Evolutionary conservation across 2,329 filamentous ascomycete genomes (phyloP).

Genomic region (Aspergillus oerlinghausenensis): DNA sequence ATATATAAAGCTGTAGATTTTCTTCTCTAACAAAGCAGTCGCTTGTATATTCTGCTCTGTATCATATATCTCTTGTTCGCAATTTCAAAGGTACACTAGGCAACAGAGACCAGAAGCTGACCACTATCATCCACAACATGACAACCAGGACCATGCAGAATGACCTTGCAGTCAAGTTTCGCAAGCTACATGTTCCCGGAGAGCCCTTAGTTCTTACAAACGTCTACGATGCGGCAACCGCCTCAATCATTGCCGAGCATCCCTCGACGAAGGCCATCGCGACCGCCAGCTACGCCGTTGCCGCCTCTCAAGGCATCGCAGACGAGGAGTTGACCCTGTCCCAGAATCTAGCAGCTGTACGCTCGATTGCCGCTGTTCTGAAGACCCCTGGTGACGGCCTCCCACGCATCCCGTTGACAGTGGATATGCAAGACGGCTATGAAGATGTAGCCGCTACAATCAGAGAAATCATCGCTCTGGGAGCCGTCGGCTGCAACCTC

Average conservation of each 20-base stretch:
- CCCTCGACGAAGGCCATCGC: constrained; percentile 40
- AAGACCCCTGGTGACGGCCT: constrained; percentile 31
- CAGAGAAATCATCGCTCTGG: constrained; percentile 43
- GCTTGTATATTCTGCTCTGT: neutral
- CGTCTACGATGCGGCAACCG: constrained; percentile 51
- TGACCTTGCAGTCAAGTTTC: constrained; percentile 28
- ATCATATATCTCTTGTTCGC: neutral
- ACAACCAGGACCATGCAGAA: constrained; percentile 7
- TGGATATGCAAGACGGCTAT: constrained; percentile 60
- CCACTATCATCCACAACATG: neutral
- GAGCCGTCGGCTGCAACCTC: constrained; percentile 56
- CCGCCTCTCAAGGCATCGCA: constrained; percentile 40
- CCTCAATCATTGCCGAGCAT: constrained; percentile 41
- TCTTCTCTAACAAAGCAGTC: neutral
- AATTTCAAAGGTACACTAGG: neutral
- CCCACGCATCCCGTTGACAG: constrained; percentile 38
- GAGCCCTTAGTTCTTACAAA: constrained; percentile 53
- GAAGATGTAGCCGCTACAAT: constrained; percentile 41
- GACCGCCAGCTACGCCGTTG: constrained; percentile 51
- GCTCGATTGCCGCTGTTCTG: constrained; percentile 43
- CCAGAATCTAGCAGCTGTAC: constrained; percentile 48
- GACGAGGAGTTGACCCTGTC: constrained; percentile 50
- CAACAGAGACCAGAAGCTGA: neutral
- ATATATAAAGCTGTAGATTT: neutral
- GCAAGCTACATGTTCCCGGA: constrained; percentile 48